Percentiles rank a stretch among this genome's conserved stretches.
Conservation (phyloP, 2,329 filamentous ascomycete genomes). For the Colletotrichum spinosum region DNA sequence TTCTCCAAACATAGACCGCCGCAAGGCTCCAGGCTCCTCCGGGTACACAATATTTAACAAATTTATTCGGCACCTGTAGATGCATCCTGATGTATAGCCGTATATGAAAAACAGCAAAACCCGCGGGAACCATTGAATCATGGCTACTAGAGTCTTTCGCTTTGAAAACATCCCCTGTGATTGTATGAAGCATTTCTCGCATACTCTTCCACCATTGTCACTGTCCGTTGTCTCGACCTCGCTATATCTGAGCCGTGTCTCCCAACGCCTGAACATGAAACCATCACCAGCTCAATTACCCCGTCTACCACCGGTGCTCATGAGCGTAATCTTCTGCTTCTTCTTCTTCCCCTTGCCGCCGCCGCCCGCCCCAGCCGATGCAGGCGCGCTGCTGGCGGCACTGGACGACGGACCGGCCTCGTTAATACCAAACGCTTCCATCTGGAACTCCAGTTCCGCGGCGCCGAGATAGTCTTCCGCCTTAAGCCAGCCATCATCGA, state of each 20-base stretch:
- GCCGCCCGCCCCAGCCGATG: slow-evolving; percentile 39
- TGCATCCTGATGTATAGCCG: background rate
- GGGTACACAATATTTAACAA: background rate
- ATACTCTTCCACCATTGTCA: background rate
- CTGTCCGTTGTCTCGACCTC: slow-evolving; percentile 14
- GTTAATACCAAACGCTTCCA: slow-evolving; percentile 64
- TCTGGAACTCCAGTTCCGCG: slow-evolving; percentile 70
- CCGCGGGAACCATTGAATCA: background rate
- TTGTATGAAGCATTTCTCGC: slow-evolving; percentile 15
- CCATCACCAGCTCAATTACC: slow-evolving; percentile 47
- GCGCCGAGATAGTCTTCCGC: slow-evolving; percentile 78
- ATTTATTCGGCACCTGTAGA: slow-evolving; percentile 8
- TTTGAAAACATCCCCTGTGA: slow-evolving; percentile 1
- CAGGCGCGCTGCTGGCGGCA: slow-evolving; percentile 34
- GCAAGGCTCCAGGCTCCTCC: no score
- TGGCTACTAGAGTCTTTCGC: background rate
- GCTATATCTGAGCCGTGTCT: background rate
- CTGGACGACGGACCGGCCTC: slow-evolving; percentile 35
- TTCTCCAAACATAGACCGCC: no score
- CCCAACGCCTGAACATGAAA: background rate
- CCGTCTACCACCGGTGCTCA: slow-evolving; percentile 73
- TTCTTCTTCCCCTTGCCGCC: slow-evolving; percentile 71
- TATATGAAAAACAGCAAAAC: slow-evolving; percentile 1
- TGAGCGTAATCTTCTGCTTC: slow-evolving; percentile 78
- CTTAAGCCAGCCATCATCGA: slow-evolving; percentile 87